A percentile compares a stretch with the other conserved stretches of the same genome.
These are phyloP conservation scores for Macaranga tanarius DNA, from an alignment of 441 rosid species.

Conservation along the genomic window DNA sequence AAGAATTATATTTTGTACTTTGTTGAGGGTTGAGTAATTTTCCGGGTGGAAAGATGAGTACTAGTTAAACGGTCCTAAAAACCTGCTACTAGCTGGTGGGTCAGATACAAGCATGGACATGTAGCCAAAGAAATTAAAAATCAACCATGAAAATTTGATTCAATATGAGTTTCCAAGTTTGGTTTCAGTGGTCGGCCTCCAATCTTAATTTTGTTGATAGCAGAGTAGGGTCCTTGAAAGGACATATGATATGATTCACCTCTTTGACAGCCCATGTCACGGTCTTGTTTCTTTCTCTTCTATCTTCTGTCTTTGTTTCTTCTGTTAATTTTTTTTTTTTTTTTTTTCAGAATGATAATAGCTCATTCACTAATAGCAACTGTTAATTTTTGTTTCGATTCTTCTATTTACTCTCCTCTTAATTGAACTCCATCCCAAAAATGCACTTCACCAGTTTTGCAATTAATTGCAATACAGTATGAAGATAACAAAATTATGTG, in stretches of 20 bases:
- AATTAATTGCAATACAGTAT: too few species aligned
- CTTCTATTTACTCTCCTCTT: too few species aligned
- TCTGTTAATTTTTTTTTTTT: background rate
- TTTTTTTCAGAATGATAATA: background rate
- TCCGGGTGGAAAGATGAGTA: too few species aligned
- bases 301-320: background rate
- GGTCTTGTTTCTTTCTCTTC: background rate
- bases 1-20: too few species aligned
- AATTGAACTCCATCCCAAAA: too few species aligned
- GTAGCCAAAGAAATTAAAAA: background rate
- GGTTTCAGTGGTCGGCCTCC: constrained; percentile 30
- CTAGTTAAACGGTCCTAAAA: background rate
- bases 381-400: too few species aligned
- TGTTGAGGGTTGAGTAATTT: too few species aligned
- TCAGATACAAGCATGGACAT: constrained; percentile 3
- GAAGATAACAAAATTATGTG: too few species aligned
- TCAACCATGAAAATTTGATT: constrained; percentile 9
- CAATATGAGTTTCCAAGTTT: constrained; percentile 15
- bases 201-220: constrained; percentile 32
- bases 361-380: too few species aligned
- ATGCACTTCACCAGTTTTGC: too few species aligned
- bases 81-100: background rate
- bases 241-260: constrained; percentile 27
- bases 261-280: constrained; percentile 16
- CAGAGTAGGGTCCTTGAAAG: constrained; percentile 29